Evolutionary conservation across 2,329 filamentous ascomycete species (phyloP).

Genomic region (Claviceps paspali): DNA sequence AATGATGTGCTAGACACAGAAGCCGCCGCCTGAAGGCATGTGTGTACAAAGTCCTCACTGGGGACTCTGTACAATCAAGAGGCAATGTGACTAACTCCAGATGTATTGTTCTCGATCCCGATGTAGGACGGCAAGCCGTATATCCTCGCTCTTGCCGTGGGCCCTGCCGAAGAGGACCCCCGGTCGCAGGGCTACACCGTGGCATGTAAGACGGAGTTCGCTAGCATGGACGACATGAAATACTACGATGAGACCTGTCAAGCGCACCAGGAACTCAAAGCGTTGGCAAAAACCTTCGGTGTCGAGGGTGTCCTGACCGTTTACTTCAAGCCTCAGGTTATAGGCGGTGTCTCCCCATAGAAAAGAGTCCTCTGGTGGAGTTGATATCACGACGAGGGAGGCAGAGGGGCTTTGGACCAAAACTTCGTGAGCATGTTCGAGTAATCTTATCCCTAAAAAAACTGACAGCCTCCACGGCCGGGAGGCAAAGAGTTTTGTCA

Average conservation of each 20-base stretch:
- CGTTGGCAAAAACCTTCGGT: slow-evolving; percentile 16
- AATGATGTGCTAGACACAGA: not conserved
- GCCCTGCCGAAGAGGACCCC: slow-evolving; percentile 37
- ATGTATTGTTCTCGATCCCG: not conserved
- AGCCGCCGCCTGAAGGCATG: not conserved
- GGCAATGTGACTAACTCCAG: slow-evolving; percentile 6
- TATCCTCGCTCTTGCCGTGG: slow-evolving; percentile 42
- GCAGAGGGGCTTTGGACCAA: too few relatives aligned
- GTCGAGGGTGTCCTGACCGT: slow-evolving; percentile 25
- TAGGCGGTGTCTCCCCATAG: slow-evolving; percentile 9
- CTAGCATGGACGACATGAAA: slow-evolving; percentile 49
- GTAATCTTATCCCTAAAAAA: too few relatives aligned
- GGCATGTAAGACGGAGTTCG: slow-evolving; percentile 47
- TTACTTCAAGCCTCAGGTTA: slow-evolving; percentile 22
- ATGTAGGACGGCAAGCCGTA: slow-evolving; percentile 54
- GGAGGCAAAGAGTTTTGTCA: too few relatives aligned
- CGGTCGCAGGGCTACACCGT: slow-evolving; percentile 52
- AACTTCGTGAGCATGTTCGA: too few relatives aligned
- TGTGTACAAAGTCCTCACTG: not conserved
- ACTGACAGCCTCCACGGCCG: too few relatives aligned
- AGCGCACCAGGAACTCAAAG: slow-evolving; percentile 28
- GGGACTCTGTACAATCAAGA: not conserved
- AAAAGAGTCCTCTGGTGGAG: too few relatives aligned
- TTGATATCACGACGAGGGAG: too few relatives aligned
- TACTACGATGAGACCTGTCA: slow-evolving; percentile 46